Percentiles rank a stretch among this genome's conserved stretches.
Conservation (phyloP, 1,284 basidiomycete species). For the Ustilago crameri region DNA sequence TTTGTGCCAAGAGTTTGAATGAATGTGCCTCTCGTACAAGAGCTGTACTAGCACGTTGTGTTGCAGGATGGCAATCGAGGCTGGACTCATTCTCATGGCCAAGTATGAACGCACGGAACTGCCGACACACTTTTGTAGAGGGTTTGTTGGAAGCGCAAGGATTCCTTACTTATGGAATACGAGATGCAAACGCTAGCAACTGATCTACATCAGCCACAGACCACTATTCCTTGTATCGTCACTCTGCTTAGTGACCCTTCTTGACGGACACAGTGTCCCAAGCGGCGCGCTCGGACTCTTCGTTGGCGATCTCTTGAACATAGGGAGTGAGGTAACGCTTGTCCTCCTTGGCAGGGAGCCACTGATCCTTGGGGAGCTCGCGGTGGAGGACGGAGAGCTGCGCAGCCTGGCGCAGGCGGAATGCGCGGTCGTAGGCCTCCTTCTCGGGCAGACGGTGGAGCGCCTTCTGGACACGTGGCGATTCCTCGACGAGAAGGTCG, state of each 20-base stretch:
- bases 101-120: no score
- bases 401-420: constrained; percentile 85
- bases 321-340: constrained; percentile 87
- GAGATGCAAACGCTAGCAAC: no score
- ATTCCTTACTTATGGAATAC: no score
- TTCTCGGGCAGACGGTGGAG: constrained; percentile 80
- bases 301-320: constrained; percentile 79
- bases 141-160: no score
- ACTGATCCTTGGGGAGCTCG: constrained; percentile 84
- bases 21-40: no score
- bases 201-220: no score
- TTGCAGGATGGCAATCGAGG: no score
- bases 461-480: constrained; percentile 80
- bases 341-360: constrained; percentile 86
- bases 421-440: constrained; percentile 90
- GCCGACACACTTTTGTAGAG: no score
- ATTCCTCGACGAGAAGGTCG: constrained; percentile 92
- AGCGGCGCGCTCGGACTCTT: constrained; percentile 80
- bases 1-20: no score
- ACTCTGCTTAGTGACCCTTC: constrained; percentile 57
- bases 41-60: no score
- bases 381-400: constrained; percentile 84
- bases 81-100: no score
- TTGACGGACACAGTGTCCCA: constrained; percentile 78
- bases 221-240: no score